A percentile compares a stretch with the other conserved stretches of the same genome.
Conservation (phyloP, 176 grass and related monocot genomes). For the Zoysia pacifica region DNA sequence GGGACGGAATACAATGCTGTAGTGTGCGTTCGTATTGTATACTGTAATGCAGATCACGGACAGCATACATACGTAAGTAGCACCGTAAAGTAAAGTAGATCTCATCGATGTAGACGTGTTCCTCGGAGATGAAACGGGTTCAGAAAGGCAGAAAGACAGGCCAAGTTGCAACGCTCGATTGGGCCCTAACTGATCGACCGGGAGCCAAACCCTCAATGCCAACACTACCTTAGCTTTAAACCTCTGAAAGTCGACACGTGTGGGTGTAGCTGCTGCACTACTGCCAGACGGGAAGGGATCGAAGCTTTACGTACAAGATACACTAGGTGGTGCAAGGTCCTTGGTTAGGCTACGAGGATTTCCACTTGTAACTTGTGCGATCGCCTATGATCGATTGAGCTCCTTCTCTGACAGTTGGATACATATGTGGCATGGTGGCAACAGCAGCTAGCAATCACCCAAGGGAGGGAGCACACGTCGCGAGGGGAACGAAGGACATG, state of each 20-base stretch:
- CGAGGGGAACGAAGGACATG: constrained; percentile 22
- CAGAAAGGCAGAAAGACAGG: constrained; percentile 19
- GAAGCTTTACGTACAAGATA: constrained; percentile 61
- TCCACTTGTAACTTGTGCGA: constrained; percentile 36
- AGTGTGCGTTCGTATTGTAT: background rate
- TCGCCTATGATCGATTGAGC: background rate
- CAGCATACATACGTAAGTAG: constrained; percentile 7
- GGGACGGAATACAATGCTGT: background rate
- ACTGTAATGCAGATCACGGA: background rate
- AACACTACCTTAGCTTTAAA: constrained; percentile 10
- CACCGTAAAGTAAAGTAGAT: constrained; percentile 6
- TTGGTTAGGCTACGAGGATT: constrained; percentile 32
- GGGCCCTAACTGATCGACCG: constrained; percentile 3
- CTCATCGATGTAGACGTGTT: background rate
- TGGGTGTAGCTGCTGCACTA: background rate
- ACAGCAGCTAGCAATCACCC: constrained; percentile 26
- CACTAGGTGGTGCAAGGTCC: constrained; percentile 12
- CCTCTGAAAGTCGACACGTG: constrained; percentile 40
- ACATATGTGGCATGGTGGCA: constrained; percentile 10
- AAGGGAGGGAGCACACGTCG: background rate
- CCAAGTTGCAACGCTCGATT: constrained; percentile 32
- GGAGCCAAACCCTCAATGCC: constrained; percentile 6
- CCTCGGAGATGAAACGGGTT: constrained; percentile 21
- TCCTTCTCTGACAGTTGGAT: constrained; percentile 33
- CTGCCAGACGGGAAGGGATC: background rate